Base-by-base conservation (phyloP, 2,329 filamentous ascomycete species). In the Aspergillus neoniger region DNA sequence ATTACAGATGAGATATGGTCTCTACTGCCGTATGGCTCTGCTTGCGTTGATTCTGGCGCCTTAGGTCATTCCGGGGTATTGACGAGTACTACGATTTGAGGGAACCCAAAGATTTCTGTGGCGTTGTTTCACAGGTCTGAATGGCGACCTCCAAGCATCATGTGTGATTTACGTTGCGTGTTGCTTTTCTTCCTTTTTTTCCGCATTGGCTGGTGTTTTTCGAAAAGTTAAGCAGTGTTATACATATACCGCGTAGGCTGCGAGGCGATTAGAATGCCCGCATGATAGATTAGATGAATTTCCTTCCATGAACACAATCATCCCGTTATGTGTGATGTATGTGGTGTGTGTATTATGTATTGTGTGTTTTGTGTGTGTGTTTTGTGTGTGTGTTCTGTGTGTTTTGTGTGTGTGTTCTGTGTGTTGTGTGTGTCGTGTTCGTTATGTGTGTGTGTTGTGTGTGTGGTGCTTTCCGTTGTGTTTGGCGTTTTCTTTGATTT, bases 11-110 rank as follows among this genome's bases (percentile, higher is more conserved):
- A 88, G 90, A 80, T 97, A 98, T 80, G 95, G 95, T 70, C 86
- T 99, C 71, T 98, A 97, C 84, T 96, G 91, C 79, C 90, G 95
- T 76, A 99, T 99, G 95, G 95, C 95, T 69, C 81, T 99, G 80
- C 84, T 99, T 77, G 95, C 95, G 68, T 83, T 98, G 77, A 91
- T 98, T 77, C 90, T 99, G 90, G 88, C 83, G 59, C 79, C 79
- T 65, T 79, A 70, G 59, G 59, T 57, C 63, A 57, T 65, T 61
- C 55, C 57, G 25, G 51, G 62, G 53, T 59, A 57, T 50, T 48
- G 47, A 50, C 47, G n/a, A 50, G 28, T 5, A 57, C 58, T 63
- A 62, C 69, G 63, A 57, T 57, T 51, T 54, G 58, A 59, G 60
- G 60, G 59, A 65, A 52, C 55, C 58, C 48, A 28, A 47, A 32